phyloP scores from a whole-genome alignment of 768 basidiomycete species.

The Cystofilobasidium ferigula region DNA sequence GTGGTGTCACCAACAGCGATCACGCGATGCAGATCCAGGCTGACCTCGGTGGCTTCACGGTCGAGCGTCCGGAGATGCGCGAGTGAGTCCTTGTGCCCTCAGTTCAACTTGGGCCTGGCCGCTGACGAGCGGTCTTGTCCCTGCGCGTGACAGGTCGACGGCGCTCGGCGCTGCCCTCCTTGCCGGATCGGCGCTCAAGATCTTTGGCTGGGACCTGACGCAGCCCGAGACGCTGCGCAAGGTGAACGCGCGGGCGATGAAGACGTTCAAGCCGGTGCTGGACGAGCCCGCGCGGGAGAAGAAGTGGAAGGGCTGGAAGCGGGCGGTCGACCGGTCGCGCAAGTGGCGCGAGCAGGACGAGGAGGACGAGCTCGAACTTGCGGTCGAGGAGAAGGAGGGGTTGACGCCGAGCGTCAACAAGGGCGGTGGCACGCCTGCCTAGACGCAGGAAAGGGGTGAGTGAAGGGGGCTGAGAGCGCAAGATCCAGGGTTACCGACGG shows the following conservation, averaged over 20 bases:
- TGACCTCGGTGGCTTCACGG: constrained; percentile 70
- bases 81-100: constrained; percentile 51
- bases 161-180: constrained; percentile 90
- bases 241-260: constrained; percentile 71
- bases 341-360: constrained; percentile 49
- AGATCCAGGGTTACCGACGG: too few relatives aligned
- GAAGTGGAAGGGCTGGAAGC: constrained; percentile 73
- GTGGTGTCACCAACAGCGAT: constrained; percentile 71
- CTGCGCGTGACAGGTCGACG: constrained; percentile 57
- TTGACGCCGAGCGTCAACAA: background rate
- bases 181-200: constrained; percentile 71
- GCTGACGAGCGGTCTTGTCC: background rate
- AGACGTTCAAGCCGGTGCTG: constrained; percentile 54
- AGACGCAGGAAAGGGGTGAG: too few relatives aligned
- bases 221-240: constrained; percentile 69
- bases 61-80: constrained; percentile 88
- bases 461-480: too few relatives aligned
- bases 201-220: constrained; percentile 85
- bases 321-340: constrained; percentile 70
- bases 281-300: constrained; percentile 49
- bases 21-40: constrained; percentile 43
- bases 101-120: background rate
- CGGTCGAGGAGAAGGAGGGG: constrained; percentile 8
- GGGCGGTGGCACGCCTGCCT: too few relatives aligned
- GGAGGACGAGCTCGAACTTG: constrained; percentile 6